These are phyloP conservation scores for Gnomoniopsis sp. DNA, from an alignment of 2,329 filamentous ascomycete genomes.

Conservation along the genomic window DNA sequence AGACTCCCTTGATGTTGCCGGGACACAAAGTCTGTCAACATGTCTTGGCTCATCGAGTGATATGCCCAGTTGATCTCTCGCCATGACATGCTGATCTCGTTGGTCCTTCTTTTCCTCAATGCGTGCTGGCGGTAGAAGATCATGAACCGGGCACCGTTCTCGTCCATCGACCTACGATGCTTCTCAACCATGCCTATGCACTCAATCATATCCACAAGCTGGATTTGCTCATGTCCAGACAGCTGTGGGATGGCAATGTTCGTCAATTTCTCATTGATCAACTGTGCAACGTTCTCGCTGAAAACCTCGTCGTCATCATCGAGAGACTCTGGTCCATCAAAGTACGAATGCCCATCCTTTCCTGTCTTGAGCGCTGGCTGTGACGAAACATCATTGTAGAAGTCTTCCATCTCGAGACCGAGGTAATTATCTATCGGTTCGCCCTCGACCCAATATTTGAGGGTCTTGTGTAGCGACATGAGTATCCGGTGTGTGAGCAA, in stretches of 20 bases:
- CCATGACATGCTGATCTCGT: slow-evolving; percentile 67
- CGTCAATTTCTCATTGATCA: slow-evolving; percentile 74
- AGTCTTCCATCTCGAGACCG: slow-evolving; percentile 59
- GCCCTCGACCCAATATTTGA: slow-evolving; percentile 81
- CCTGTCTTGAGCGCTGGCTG: slow-evolving; percentile 17
- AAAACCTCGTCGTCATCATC: slow-evolving; percentile 61
- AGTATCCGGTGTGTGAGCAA: slow-evolving; percentile 69
- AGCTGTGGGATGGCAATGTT: slow-evolving; percentile 73
- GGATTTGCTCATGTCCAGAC: slow-evolving; percentile 82
- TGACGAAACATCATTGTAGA: slow-evolving; percentile 39
- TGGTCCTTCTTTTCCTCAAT: slow-evolving; percentile 62
- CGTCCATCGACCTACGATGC: slow-evolving; percentile 84
- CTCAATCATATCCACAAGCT: slow-evolving; percentile 78
- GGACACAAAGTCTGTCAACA: slow-evolving; percentile 78
- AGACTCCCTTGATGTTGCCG: slow-evolving; percentile 76
- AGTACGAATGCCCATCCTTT: slow-evolving; percentile 34
- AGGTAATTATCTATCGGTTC: slow-evolving; percentile 78
- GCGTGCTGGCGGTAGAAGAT: slow-evolving; percentile 82
- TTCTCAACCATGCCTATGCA: slow-evolving; percentile 81
- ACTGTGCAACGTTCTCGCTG: slow-evolving; percentile 65
- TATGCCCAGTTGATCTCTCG: slow-evolving; percentile 84
- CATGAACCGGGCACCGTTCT: slow-evolving; percentile 83
- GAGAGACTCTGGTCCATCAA: slow-evolving; percentile 33
- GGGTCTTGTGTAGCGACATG: slow-evolving; percentile 65
- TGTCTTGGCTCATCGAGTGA: slow-evolving; percentile 83